Percentiles rank a stretch among this genome's conserved stretches.
These are phyloP conservation scores for Pythium monospermum DNA, from an alignment of 352 stramenopile genomes.

Conservation along the genomic window DNA sequence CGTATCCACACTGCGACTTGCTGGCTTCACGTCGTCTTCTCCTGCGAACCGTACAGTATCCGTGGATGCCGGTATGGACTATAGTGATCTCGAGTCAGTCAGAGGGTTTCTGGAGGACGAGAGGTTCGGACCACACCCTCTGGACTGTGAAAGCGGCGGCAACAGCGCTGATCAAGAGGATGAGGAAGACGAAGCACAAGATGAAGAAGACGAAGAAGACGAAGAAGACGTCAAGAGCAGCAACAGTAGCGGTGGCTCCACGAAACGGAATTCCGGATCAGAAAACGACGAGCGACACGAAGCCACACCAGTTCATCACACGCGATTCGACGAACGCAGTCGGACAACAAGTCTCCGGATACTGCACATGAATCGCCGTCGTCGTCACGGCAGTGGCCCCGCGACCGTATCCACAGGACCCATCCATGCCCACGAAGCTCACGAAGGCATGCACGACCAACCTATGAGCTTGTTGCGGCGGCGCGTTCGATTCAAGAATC, in stretches of 20 bases:
- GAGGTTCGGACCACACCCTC: neutral
- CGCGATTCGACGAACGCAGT: conserved; percentile 24
- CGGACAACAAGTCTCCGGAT: conserved; percentile 20
- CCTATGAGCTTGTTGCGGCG: conserved; percentile 38
- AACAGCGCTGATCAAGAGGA: neutral
- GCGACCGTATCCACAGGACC: neutral
- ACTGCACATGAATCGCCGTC: conserved; percentile 3
- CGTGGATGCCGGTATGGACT: conserved; percentile 4
- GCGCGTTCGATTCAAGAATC: conserved; percentile 38
- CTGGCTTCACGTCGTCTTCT: neutral
- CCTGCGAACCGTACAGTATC: neutral
- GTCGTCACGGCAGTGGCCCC: neutral
- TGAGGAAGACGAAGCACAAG: neutral
- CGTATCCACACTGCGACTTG: neutral
- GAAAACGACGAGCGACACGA: conserved; percentile 18
- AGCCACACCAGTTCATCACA: neutral
- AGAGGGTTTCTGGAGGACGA: conserved; percentile 9
- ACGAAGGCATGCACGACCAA: conserved; percentile 12
- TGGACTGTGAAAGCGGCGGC: no score
- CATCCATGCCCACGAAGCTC: conserved; percentile 15
- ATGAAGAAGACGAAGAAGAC: neutral
- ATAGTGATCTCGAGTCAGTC: conserved; percentile 23
- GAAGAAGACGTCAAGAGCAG: neutral
- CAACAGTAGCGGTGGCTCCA: conserved; percentile 21
- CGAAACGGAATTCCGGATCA: conserved; percentile 23